phyloP scores from a whole-genome alignment of 441 rosid species.

The Euphorbia corollata region DNA sequence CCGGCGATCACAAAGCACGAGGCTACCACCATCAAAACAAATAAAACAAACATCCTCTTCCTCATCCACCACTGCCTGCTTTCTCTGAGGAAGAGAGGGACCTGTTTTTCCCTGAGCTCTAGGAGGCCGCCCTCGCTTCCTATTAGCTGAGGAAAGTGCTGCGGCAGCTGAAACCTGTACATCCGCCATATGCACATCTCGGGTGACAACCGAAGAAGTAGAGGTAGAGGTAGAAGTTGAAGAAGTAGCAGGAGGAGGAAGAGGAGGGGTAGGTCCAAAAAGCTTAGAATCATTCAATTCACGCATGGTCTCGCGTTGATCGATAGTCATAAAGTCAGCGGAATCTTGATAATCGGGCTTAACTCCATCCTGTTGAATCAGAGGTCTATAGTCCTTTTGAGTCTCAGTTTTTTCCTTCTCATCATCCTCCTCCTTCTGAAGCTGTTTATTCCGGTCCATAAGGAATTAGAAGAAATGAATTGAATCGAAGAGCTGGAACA shows the following conservation, averaged over 20 bases:
- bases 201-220: slow-evolving; percentile 19
- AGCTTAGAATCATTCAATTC: slow-evolving; percentile 38
- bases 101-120: slow-evolving; percentile 29
- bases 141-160: slow-evolving; percentile 33
- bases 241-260: slow-evolving; percentile 13
- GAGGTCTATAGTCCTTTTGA: slow-evolving; percentile 21
- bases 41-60: slow-evolving; percentile 97
- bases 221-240: slow-evolving; percentile 12
- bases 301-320: slow-evolving; percentile 47
- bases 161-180: slow-evolving; percentile 27
- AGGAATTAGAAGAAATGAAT: background rate
- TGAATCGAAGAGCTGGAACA: background rate
- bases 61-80: slow-evolving; percentile 24
- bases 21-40: slow-evolving; percentile 97
- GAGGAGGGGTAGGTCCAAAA: slow-evolving; percentile 18
- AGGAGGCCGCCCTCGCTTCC: slow-evolving; percentile 85
- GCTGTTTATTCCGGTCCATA: slow-evolving; percentile 14
- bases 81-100: slow-evolving; percentile 28
- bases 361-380: slow-evolving; percentile 18
- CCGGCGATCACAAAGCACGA: slow-evolving; percentile 99
- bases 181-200: slow-evolving; percentile 16
- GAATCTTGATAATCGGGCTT: slow-evolving; percentile 21
- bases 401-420: slow-evolving; percentile 19
- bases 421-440: slow-evolving; percentile 13
- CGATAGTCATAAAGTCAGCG: slow-evolving; percentile 42